A percentile compares a stretch with the other conserved stretches of the same genome.
Evolutionary conservation across 1,284 basidiomycete species (phyloP).

Genomic region (Melampsora abietis-canadensis): DNA sequence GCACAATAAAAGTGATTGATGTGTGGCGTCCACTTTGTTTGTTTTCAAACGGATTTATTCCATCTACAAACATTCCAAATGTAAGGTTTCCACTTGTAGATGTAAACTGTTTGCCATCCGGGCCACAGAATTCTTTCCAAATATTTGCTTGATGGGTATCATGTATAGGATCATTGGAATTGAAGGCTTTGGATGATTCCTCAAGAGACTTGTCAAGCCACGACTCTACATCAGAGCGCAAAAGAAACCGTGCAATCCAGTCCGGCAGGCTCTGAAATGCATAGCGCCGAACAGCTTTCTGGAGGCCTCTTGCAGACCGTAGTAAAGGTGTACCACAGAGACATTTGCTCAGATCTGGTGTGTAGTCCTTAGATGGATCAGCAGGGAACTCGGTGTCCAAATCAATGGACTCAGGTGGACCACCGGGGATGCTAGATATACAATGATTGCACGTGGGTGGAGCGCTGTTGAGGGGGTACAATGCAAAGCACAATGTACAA

Average conservation of each 20-base stretch:
- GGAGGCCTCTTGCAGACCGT: too few species aligned
- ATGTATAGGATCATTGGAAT: background rate
- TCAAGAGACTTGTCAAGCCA: background rate
- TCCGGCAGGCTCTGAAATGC: background rate
- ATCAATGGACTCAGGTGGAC: background rate
- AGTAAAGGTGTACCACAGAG: background rate
- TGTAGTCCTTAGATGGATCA: background rate
- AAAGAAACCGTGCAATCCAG: background rate
- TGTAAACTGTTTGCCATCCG: conserved; percentile 1
- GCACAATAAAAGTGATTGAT: background rate
- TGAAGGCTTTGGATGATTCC: background rate
- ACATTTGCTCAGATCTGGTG: too few species aligned
- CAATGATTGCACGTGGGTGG: too few species aligned
- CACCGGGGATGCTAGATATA: too few species aligned
- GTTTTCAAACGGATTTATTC: conserved; percentile 2
- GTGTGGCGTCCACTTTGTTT: background rate
- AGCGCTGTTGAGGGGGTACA: background rate
- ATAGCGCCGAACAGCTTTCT: background rate
- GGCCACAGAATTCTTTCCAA: background rate
- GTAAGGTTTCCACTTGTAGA: background rate
- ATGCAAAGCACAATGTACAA: background rate
- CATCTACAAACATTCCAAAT: conserved; percentile 1
- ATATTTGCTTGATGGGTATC: background rate
- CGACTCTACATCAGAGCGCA: background rate
- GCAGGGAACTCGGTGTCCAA: background rate